Base-by-base conservation (phyloP, 768 basidiomycete genomes). In the Amanita subjunquillea region DNA sequence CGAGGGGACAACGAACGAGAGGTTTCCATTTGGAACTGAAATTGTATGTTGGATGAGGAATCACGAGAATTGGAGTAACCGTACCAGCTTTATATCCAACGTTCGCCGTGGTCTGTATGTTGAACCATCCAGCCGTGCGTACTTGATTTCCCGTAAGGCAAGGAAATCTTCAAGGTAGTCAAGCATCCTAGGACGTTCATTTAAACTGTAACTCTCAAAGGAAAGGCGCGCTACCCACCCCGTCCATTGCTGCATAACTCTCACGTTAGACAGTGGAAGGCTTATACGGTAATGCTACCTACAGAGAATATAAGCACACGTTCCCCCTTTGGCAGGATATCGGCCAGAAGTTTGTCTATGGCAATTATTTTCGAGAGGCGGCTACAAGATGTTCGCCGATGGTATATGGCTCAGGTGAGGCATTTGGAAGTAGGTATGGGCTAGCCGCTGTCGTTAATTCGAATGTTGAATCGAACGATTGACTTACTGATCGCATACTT, bases 241-340 rank as follows among this genome's bases (percentile, higher is more conserved):
- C 27, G 76, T 79, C 78, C 78, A 82, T 79, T 82, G 80, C 76
- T 80, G 60, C 63, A n/a, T 29, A 43, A 27, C 8, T 23, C 20
- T 12, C 5, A 3, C 5, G 38, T 41, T 36, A 36, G 23, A 36
- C 6, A 9, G 15, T 30, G 25, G 27, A 39, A 30, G 17, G 5
- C 17, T 12, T 20, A 13, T 0, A 37, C 6, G 4, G n/a, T 15
- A 8, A 29, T n/a, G 27, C 13, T 10, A 67, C 76, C 42, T 54
- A 79, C 82, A 55, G 83, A 80, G 64, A 87, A 87, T 22, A 87
- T 81, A 17, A 88, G 69, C 13, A 84, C 81, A 30, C 75, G 70
- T 57, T 83, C 82, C 48, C 74, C 79, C 57, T 76, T 78, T 0
- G 81, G 79, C 6, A 83, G 67, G 46, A 77, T 66, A 44, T 81